A percentile compares a stretch with the other conserved stretches of the same genome.
These are phyloP conservation scores for Apiospora marii DNA, from an alignment of 2,329 filamentous ascomycete genomes.

Conservation along the genomic window DNA sequence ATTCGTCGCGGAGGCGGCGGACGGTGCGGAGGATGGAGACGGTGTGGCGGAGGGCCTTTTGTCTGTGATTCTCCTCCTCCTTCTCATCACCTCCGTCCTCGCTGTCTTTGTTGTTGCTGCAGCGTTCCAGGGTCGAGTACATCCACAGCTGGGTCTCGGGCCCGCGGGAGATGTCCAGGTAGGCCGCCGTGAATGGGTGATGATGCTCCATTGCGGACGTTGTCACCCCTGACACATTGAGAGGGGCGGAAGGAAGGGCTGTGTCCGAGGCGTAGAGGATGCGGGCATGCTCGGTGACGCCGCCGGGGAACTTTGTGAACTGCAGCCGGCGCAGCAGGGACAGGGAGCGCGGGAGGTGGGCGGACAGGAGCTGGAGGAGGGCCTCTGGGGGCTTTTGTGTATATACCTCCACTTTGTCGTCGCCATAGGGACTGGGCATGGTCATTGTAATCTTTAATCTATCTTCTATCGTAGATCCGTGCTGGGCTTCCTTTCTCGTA, in stretches of 20 bases:
- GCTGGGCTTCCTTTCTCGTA: background rate
- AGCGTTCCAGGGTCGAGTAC: constrained; percentile 59
- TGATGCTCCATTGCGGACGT: constrained; percentile 20
- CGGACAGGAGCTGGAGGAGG: constrained; percentile 56
- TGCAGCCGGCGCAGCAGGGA: constrained; percentile 70
- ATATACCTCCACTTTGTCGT: constrained; percentile 36
- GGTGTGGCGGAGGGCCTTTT: constrained; percentile 9
- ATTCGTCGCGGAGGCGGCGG: background rate
- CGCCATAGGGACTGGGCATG: background rate
- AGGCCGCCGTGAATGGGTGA: constrained; percentile 61
- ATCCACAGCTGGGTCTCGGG: constrained; percentile 73
- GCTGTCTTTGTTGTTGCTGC: background rate
- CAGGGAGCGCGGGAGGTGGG: constrained; percentile 64
- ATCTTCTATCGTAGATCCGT: background rate
- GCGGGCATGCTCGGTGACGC: constrained; percentile 51
- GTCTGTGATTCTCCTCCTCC: constrained; percentile 33
- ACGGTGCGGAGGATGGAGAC: background rate
- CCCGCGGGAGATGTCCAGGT: constrained; percentile 65
- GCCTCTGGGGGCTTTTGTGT: constrained; percentile 33
- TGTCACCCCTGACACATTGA: background rate
- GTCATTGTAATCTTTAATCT: background rate
- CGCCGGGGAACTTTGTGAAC: constrained; percentile 54
- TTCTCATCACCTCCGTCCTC: constrained; percentile 32
- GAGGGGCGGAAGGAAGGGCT: constrained; percentile 23
- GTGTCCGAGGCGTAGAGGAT: constrained; percentile 48